A percentile compares a stretch with the other conserved stretches of the same genome.
These are phyloP conservation scores for Fusarium albidum DNA, from an alignment of 2,329 filamentous ascomycete genomes.

Conservation along the genomic window DNA sequence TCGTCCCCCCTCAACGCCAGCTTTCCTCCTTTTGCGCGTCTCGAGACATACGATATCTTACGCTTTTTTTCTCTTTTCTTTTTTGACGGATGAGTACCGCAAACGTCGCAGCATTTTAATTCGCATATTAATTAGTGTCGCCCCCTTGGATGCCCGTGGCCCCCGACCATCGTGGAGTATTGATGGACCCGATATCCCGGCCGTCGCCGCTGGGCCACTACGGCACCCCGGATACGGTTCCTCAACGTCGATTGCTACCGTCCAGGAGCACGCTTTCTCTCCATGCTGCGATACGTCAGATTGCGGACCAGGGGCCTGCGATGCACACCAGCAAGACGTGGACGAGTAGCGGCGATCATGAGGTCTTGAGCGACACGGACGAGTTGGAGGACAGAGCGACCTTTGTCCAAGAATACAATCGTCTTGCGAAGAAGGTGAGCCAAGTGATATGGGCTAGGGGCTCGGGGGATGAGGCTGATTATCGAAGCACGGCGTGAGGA, in stretches of 20 bases:
- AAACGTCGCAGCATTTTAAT: conserved; percentile 21
- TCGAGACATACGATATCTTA: conserved; percentile 26
- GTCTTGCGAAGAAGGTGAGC: conserved; percentile 63
- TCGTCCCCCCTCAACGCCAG: conserved; percentile 11
- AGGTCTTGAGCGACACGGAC: conserved; percentile 57
- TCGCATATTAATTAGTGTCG: conserved; percentile 4
- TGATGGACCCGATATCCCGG: conserved; percentile 31
- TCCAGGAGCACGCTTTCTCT: conserved; percentile 42
- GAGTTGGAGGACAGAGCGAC: conserved; percentile 56
- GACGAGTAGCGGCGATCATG: conserved; percentile 62
- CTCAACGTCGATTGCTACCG: conserved; percentile 25
- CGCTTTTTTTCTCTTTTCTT: no score
- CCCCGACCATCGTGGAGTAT: neutral
- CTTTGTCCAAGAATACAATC: conserved; percentile 68
- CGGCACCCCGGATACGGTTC: conserved; percentile 17
- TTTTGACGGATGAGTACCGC: neutral
- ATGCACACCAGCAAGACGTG: conserved; percentile 62
- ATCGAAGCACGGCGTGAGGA: conserved; percentile 61
- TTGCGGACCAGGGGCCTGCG: conserved; percentile 30
- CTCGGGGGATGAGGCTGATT: neutral
- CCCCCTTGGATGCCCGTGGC: neutral
- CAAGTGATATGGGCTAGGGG: neutral
- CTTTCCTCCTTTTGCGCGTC: conserved; percentile 7
- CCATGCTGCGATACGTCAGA: conserved; percentile 38
- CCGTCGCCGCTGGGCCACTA: conserved; percentile 23